phyloP scores from a whole-genome alignment of 2,329 filamentous ascomycete genomes.

The Berkeleyomyces rouxiae region DNA sequence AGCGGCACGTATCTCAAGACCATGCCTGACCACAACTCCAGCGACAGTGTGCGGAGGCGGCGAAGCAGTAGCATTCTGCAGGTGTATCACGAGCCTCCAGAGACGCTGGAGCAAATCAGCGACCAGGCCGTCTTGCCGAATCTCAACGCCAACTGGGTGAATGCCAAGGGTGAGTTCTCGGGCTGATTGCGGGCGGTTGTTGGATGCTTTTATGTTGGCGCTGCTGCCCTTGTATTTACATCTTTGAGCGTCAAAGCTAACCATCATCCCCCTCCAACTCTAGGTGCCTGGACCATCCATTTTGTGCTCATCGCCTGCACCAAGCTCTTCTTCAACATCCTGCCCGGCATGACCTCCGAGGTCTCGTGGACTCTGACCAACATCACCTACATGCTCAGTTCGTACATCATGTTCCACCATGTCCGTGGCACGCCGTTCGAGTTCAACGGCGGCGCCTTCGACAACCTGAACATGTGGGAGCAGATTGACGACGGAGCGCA shows the following conservation, averaged over 20 bases:
- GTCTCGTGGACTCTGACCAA: conserved; percentile 98
- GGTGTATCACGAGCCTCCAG: conserved; percentile 91
- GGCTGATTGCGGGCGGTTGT: background rate
- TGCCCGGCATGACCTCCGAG: conserved; percentile 91
- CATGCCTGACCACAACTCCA: conserved; percentile 37
- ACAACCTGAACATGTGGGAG: conserved; percentile 99
- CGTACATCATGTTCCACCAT: conserved; percentile 99
- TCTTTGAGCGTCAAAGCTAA: background rate
- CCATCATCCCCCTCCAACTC: background rate
- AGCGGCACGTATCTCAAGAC: conserved; percentile 38
- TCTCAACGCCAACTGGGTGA: conserved; percentile 96
- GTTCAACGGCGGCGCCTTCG: conserved; percentile 95
- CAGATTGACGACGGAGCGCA: conserved; percentile 98
- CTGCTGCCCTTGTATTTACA: background rate
- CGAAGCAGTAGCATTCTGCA: conserved; percentile 84
- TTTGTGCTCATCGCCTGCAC: conserved; percentile 77
- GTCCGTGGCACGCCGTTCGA: conserved; percentile 96
- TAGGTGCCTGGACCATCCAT: conserved; percentile 96
- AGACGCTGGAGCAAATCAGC: conserved; percentile 93
- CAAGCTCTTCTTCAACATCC: conserved; percentile 94
- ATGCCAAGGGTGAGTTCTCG: conserved; percentile 64
- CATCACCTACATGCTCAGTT: conserved; percentile 97
- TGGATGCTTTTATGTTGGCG: background rate
- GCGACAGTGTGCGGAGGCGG: conserved; percentile 59
- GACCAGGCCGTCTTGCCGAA: conserved; percentile 92